Evolutionary conservation across 2,329 filamentous ascomycete genomes (phyloP).

Genomic region (Chaetomium strumarium): DNA sequence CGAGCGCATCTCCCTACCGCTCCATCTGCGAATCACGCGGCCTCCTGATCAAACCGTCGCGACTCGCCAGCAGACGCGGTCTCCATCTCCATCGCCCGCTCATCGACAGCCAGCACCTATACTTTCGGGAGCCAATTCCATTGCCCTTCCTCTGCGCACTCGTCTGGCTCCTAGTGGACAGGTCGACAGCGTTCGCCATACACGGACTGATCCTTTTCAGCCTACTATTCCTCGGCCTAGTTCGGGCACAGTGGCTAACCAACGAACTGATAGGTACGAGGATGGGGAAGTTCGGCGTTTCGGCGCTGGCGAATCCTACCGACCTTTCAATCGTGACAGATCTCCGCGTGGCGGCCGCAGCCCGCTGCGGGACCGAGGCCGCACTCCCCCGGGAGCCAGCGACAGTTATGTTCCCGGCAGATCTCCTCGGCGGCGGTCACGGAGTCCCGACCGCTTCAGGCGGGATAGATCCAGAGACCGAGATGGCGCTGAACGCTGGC

Average conservation of each 20-base stretch:
- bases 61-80: neutral
- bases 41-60: neutral
- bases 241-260: constrained; percentile 18
- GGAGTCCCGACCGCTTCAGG: constrained; percentile 36
- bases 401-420: constrained; percentile 39
- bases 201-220: neutral
- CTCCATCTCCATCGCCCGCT: neutral
- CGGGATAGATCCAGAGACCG: constrained; percentile 29
- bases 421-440: constrained; percentile 38
- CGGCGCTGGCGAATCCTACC: constrained; percentile 56
- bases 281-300: constrained; percentile 58
- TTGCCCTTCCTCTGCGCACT: neutral
- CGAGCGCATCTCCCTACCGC: constrained; percentile 7
- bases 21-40: neutral
- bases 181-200: neutral
- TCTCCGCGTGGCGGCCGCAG: constrained; percentile 26
- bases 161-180: constrained; percentile 1
- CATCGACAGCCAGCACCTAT: neutral
- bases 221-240: neutral
- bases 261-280: constrained; percentile 42
- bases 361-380: constrained; percentile 30
- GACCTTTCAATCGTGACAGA: constrained; percentile 45
- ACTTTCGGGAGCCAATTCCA: neutral
- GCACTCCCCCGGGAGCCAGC: constrained; percentile 29
- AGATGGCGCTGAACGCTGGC: constrained; percentile 36